Evolutionary conservation across 208 protist species (phyloP).

Genomic region (Leishmania guyanensis): DNA sequence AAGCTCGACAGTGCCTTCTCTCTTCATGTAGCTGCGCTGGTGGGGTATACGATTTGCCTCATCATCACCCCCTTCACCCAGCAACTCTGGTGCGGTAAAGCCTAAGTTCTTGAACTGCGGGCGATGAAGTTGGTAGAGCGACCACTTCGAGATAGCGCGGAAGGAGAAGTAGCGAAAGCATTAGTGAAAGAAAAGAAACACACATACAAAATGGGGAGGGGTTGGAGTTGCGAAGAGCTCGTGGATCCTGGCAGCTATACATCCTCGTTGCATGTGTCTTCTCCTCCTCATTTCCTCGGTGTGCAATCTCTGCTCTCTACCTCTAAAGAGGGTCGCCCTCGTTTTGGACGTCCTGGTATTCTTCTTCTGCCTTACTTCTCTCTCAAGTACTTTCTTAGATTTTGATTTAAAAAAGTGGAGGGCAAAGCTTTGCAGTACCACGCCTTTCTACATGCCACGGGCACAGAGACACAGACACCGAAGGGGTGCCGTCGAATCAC

Average conservation of each 20-base stretch:
- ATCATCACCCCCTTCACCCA: conserved; percentile 54
- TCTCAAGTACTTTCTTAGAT: not conserved
- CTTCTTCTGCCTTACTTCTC: not conserved
- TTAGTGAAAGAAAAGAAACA: not conserved
- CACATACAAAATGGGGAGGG: not conserved
- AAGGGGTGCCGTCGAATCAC: not conserved
- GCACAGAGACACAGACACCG: not conserved
- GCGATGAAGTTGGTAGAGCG: too few species aligned
- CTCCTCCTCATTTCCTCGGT: not conserved
- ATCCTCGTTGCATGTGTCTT: not conserved
- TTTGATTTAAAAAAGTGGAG: not conserved
- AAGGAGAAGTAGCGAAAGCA: too few species aligned
- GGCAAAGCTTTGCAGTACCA: not conserved
- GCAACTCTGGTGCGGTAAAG: conserved; percentile 55
- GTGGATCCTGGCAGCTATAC: not conserved
- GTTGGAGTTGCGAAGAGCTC: not conserved
- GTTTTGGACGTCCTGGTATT: not conserved
- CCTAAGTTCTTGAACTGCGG: conserved; percentile 10
- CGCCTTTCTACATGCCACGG: not conserved
- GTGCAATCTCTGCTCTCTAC: not conserved
- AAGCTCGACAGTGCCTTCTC: conserved; percentile 41
- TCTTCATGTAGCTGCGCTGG: conserved; percentile 42
- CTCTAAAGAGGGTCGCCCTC: not conserved
- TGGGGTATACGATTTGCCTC: conserved; percentile 36
- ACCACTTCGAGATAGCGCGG: not conserved